Evolutionary conservation across 495 filamentous ascomycete genomes (phyloP), one percentile per base, ranked within the genome.

Genomic region (Entonaema liquescens): DNA sequence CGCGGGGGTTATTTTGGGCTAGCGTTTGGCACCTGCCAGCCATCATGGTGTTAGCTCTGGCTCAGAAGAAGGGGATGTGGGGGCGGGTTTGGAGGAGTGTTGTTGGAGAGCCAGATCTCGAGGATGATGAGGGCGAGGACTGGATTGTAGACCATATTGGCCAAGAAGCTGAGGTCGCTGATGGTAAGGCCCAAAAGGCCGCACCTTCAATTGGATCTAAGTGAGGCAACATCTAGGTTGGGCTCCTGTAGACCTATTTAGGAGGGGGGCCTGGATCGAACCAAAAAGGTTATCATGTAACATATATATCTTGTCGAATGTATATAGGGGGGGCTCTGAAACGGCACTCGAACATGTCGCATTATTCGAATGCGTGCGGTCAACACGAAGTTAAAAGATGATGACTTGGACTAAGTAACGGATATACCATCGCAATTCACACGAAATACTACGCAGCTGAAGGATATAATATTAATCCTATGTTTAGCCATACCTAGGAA

Each of bases 1-100:
- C 96, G 6, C 88, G 93, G 49, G 90, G 90, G 5, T 76, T 99
- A 62, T 99, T 99, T 80, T 99, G 95, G 95, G 93, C 95, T 0
- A 96, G 93, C 79, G 93, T 99, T 25, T 99, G 95, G 95, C 94
- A 98, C 82, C 74, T 99, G 38, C 95, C 95, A 0, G 92, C 92
- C 49, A 86, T 98, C 23, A 89, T 99, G 83, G 92, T 97, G 63
- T 82, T 98, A 64, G 96, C 93, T 40, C 91, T 98, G 77, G 88
- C 89, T 52, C 93, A 95, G 76, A 99, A 99, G 87, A 97, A 94
- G 81, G 96, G 94, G 0, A 84, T 98, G 73, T 97, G 93, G 93
- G 87, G 91, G 70, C 86, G 94, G 36, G 86, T 97, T 21, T 97
- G 91, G 92, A 83, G 86, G 60, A 86, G 88, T 35, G 76, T 90